Conservation (phyloP, 2,329 filamentous ascomycete species). For the Fusarium oligoseptatum region DNA sequence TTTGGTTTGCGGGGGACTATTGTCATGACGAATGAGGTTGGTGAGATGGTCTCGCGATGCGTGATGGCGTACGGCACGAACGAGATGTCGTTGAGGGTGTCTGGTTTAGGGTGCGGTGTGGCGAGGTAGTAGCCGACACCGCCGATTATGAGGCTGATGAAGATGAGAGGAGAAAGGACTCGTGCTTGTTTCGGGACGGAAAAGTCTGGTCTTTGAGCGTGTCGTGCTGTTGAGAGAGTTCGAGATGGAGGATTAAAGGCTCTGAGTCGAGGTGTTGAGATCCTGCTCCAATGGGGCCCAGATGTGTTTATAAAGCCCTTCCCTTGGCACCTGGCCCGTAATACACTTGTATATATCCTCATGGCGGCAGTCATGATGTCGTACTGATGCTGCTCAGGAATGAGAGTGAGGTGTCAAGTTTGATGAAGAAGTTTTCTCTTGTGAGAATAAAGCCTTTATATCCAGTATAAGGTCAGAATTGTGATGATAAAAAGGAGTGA, state of each 20-base stretch:
- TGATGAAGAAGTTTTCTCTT: neutral
- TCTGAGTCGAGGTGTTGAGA: neutral
- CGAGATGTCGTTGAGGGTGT: constrained; percentile 66
- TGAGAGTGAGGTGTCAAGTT: neutral
- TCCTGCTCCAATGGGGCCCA: neutral
- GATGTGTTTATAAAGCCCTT: neutral
- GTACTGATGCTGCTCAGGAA: neutral
- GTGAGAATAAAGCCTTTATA: neutral
- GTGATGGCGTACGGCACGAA: constrained; percentile 78
- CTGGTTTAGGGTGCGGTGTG: constrained; percentile 39
- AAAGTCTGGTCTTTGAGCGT: constrained; percentile 53
- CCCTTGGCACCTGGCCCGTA: neutral
- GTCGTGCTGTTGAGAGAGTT: constrained; percentile 5
- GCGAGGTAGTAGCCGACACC: constrained; percentile 45
- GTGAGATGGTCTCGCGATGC: constrained; percentile 72
- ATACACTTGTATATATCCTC: constrained; percentile 10
- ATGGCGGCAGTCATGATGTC: neutral
- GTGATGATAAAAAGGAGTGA: neutral
- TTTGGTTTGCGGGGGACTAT: constrained; percentile 60
- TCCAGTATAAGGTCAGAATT: neutral
- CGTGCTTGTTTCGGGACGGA: constrained; percentile 56
- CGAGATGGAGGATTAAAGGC: neutral
- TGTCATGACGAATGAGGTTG: constrained; percentile 77
- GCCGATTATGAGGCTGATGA: constrained; percentile 40
- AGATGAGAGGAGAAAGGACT: constrained; percentile 38